A percentile compares a stretch with the other conserved stretches of the same genome.
phyloP scores from a whole-genome alignment of 306 rosid genomes.

The Oemleria cerasiformis region DNA sequence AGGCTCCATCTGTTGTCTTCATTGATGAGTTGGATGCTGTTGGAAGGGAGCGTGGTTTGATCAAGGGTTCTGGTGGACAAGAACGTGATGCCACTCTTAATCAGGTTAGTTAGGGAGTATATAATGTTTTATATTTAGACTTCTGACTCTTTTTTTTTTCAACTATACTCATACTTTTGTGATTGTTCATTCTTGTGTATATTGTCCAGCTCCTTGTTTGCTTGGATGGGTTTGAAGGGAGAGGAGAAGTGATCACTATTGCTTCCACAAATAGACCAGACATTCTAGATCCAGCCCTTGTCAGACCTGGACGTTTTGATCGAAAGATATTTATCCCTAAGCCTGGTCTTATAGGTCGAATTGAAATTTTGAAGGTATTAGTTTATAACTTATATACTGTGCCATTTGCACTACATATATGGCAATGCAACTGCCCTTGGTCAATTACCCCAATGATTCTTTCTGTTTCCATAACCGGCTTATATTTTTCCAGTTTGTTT shows the following conservation, averaged over 20 bases:
- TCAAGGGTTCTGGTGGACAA: conserved; percentile 98
- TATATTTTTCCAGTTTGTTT: conserved; percentile 19
- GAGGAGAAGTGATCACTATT: conserved; percentile 95
- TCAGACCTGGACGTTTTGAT: conserved; percentile 97
- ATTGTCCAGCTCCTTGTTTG: conserved; percentile 81
- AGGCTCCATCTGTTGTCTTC: conserved; percentile 99
- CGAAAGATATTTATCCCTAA: conserved; percentile 87
- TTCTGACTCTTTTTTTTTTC: conserved; percentile 1
- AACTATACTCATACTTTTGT: conserved; percentile 16
- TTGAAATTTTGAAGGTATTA: conserved; percentile 80
- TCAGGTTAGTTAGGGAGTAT: conserved; percentile 52
- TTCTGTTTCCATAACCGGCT: conserved; percentile 18
- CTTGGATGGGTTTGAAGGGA: conserved; percentile 98
- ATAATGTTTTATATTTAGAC: background rate
- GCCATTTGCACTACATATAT: conserved; percentile 9
- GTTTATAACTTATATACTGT: background rate
- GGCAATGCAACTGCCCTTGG: conserved; percentile 12
- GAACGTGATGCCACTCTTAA: conserved; percentile 99
- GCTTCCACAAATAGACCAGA: conserved; percentile 98
- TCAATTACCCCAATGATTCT: conserved; percentile 7
- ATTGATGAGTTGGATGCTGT: conserved; percentile 98
- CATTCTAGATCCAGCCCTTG: conserved; percentile 94
- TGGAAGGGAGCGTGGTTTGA: conserved; percentile 98
- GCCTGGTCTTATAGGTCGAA: conserved; percentile 92
- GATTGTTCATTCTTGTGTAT: conserved; percentile 31